Evolutionary conservation across 2,329 filamentous ascomycete species (phyloP).

Genomic region (Niveomyces coronatus): DNA sequence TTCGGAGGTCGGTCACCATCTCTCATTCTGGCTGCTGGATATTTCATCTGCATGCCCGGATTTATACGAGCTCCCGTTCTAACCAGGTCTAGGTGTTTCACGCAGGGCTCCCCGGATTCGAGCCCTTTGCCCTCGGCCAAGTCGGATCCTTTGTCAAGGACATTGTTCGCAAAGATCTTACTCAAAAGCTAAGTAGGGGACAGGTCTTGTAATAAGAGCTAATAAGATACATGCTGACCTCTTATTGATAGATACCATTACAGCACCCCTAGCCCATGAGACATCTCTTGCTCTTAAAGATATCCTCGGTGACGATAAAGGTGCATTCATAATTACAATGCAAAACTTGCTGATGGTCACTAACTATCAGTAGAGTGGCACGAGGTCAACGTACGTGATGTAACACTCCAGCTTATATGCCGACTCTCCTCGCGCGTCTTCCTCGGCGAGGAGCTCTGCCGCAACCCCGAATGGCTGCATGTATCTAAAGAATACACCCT

Average conservation of each 20-base stretch:
- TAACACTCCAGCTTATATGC: conserved; percentile 8
- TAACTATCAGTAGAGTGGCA: conserved; percentile 9
- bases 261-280: not conserved
- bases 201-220: too few species aligned
- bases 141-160: too few species aligned
- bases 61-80: too few species aligned
- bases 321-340: not conserved
- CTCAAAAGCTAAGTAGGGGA: too few species aligned
- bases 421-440: conserved; percentile 23
- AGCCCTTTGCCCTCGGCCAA: too few species aligned
- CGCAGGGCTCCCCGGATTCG: too few species aligned
- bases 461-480: conserved; percentile 35
- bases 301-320: not conserved
- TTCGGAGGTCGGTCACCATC: too few species aligned
- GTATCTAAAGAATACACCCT: conserved; percentile 35
- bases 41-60: too few species aligned
- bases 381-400: conserved; percentile 1
- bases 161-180: too few species aligned
- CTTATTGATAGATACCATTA: not conserved
- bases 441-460: conserved; percentile 28
- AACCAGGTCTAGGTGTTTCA: too few species aligned
- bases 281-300: not conserved
- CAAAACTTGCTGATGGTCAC: not conserved
- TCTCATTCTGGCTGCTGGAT: too few species aligned
- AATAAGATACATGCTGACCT: not conserved